Percentiles rank a stretch among this genome's conserved stretches.
Conservation (phyloP, 164 flowering plant species). For the Brasenia schreberi region DNA sequence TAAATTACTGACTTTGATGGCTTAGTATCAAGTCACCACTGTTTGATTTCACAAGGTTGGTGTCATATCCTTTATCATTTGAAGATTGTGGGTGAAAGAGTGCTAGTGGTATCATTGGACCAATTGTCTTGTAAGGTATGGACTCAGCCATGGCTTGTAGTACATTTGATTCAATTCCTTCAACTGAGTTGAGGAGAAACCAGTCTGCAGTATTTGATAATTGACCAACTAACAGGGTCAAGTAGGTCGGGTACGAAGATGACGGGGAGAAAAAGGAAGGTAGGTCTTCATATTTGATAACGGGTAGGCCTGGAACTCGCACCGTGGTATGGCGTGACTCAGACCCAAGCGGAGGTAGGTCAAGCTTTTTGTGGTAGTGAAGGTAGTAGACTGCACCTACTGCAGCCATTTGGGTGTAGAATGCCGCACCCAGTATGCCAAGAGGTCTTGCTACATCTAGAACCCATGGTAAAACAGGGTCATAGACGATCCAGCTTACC, state of each 20-base stretch:
- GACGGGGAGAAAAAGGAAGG: neutral
- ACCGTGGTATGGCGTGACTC: neutral
- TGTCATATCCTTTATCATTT: neutral
- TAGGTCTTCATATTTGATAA: too few species aligned
- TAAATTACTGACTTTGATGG: neutral
- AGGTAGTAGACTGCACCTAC: slow-evolving; percentile 10
- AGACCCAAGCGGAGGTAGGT: slow-evolving; percentile 6
- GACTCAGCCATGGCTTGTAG: neutral
- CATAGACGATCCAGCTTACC: slow-evolving; percentile 6
- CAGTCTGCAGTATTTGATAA: neutral
- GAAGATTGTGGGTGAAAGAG: neutral
- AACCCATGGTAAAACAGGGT: slow-evolving; percentile 8
- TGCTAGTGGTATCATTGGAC: neutral
- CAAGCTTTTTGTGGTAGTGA: slow-evolving; percentile 3
- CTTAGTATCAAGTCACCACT: neutral
- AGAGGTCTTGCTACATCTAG: slow-evolving; percentile 5
- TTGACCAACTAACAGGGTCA: neutral
- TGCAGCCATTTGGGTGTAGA: slow-evolving; percentile 9
- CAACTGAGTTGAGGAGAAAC: neutral
- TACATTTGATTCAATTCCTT: neutral
- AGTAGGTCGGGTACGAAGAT: neutral
- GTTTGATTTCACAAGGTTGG: neutral
- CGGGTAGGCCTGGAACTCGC: too few species aligned
- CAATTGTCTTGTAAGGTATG: neutral
- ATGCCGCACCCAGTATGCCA: slow-evolving; percentile 4